A percentile compares a stretch with the other conserved stretches of the same genome.
Evolutionary conservation across 768 basidiomycete species (phyloP).

Genomic region (Mycena albidolilacea): DNA sequence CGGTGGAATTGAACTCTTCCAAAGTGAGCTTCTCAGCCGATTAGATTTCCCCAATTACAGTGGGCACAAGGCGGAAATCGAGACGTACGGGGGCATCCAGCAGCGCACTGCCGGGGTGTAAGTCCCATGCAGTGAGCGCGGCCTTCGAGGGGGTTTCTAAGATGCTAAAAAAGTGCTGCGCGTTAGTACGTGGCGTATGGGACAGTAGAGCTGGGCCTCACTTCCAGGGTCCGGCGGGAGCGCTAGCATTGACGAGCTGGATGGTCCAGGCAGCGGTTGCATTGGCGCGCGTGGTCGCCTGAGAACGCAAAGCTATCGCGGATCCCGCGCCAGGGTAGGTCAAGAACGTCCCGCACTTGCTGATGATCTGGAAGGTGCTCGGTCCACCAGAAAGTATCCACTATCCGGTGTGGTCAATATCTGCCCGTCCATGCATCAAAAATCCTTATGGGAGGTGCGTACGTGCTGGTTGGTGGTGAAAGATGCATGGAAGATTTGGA

Average conservation of each 20-base stretch:
- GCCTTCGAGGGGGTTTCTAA: neutral
- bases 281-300: constrained; percentile 14
- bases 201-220: neutral
- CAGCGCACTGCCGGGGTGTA: neutral
- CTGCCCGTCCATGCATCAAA: neutral
- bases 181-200: neutral
- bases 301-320: constrained; percentile 15
- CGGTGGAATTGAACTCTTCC: constrained; percentile 1
- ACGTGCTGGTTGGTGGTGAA: neutral
- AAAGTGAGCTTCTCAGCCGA: constrained; percentile 7
- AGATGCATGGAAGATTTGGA: constrained; percentile 6
- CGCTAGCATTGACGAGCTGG: neutral
- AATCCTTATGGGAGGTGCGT: neutral
- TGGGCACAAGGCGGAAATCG: neutral
- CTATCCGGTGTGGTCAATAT: neutral
- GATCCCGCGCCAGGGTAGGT: constrained; percentile 20
- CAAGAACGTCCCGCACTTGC: constrained; percentile 16
- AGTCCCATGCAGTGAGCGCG: constrained; percentile 1
- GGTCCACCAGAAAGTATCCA: neutral
- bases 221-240: constrained; percentile 4
- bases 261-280: constrained; percentile 8
- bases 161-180: neutral
- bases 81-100: neutral
- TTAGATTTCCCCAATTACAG: constrained; percentile 9
- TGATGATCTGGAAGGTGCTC: constrained; percentile 10